phyloP scores from a whole-genome alignment of 2,329 filamentous ascomycete species.

The Colletotrichum sidae region DNA sequence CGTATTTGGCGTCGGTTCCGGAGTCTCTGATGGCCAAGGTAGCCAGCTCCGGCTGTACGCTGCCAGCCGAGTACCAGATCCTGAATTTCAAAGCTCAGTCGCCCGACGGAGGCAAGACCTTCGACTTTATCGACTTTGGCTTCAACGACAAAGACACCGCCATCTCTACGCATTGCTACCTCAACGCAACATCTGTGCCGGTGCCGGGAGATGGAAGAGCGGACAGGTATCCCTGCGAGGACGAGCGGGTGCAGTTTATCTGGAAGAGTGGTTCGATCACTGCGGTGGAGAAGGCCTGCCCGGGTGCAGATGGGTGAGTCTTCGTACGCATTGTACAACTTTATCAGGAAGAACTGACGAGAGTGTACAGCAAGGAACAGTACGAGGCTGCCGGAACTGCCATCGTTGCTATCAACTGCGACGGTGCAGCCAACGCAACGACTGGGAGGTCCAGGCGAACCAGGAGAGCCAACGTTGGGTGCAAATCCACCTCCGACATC shows the following conservation, averaged over 20 bases:
- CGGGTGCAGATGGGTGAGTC: constrained; percentile 50
- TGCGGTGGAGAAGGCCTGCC: constrained; percentile 60
- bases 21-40: constrained; percentile 35
- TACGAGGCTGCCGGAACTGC: constrained; percentile 48
- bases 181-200: constrained; percentile 55
- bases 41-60: constrained; percentile 44
- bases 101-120: constrained; percentile 47
- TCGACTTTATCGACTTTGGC: constrained; percentile 51
- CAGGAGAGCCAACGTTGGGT: constrained; percentile 20
- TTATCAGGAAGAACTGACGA: background rate
- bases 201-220: constrained; percentile 45
- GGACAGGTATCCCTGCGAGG: constrained; percentile 56
- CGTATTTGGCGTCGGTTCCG: constrained; percentile 39
- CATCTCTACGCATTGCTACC: constrained; percentile 55
- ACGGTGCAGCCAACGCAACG: constrained; percentile 16
- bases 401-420: constrained; percentile 30
- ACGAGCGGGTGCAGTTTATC: constrained; percentile 56
- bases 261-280: constrained; percentile 51
- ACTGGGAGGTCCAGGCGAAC: constrained; percentile 7
- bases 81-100: constrained; percentile 50
- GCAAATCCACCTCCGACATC: constrained; percentile 45
- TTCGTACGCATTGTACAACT: background rate
- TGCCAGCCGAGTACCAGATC: constrained; percentile 54
- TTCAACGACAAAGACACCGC: constrained; percentile 55
- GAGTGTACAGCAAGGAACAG: constrained; percentile 39